Conservation (phyloP, 1,284 basidiomycete genomes). For the Trichosporon faecale region DNA sequence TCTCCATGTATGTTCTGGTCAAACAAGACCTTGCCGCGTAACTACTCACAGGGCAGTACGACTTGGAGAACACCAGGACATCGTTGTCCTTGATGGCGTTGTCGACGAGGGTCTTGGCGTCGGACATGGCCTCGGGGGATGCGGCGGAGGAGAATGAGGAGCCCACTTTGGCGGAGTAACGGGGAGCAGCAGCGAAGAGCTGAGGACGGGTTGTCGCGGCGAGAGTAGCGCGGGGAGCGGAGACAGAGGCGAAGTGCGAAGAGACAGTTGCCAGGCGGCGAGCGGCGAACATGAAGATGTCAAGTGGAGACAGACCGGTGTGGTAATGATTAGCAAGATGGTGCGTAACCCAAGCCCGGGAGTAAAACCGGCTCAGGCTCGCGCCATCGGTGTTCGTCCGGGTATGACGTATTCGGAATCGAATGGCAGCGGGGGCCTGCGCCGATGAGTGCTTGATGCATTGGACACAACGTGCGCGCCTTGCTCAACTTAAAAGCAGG, state of each 20-base stretch:
- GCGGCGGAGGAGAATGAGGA: conserved; percentile 39
- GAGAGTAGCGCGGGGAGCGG: not conserved
- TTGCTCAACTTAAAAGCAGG: too few relatives aligned
- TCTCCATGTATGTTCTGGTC: too few relatives aligned
- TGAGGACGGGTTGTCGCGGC: not conserved
- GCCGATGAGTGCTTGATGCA: not conserved
- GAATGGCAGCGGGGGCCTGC: too few relatives aligned
- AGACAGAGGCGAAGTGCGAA: conserved; percentile 22
- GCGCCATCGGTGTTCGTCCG: not conserved
- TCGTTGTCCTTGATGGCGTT: conserved; percentile 47
- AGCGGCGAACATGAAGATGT: conserved; percentile 29
- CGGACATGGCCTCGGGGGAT: conserved; percentile 34
- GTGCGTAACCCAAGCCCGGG: not conserved
- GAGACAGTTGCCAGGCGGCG: conserved; percentile 31
- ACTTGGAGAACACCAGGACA: conserved; percentile 50
- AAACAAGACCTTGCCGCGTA: too few relatives aligned
- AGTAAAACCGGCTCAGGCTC: not conserved
- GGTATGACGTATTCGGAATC: conserved; percentile 6
- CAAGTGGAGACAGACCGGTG: too few relatives aligned
- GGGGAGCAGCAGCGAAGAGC: conserved; percentile 3
- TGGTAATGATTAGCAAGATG: conserved; percentile 1
- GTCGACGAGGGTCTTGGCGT: conserved; percentile 46
- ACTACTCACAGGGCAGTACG: conserved; percentile 51
- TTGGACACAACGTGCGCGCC: not conserved
- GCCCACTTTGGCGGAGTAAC: conserved; percentile 46